phyloP scores from a whole-genome alignment of 1,284 basidiomycete species.

The Ustilago curta region DNA sequence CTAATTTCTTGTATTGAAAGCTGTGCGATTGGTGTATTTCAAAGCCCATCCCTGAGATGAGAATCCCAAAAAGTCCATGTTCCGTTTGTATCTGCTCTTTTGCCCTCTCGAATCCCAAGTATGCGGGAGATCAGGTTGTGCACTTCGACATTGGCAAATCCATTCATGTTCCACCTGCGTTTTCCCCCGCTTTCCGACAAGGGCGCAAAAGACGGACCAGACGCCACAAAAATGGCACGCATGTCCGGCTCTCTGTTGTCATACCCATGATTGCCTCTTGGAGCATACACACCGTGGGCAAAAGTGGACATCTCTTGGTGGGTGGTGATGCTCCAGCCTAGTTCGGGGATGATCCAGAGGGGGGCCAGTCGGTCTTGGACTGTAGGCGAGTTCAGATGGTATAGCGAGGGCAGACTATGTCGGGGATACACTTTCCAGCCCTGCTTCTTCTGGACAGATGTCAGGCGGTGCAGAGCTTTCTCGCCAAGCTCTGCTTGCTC shows the following conservation, averaged over 20 bases:
- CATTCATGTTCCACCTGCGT: conserved; percentile 72
- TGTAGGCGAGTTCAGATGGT: conserved; percentile 4
- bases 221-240: conserved; percentile 89
- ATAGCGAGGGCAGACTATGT: conserved; percentile 21
- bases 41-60: conserved; percentile 33
- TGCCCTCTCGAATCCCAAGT: conserved; percentile 74
- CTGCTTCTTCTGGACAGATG: background rate
- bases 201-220: conserved; percentile 82
- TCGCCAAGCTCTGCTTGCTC: conserved; percentile 1
- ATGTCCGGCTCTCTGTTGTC: conserved; percentile 81
- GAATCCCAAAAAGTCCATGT: conserved; percentile 31
- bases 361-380: conserved; percentile 31
- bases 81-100: conserved; percentile 23
- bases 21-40: conserved; percentile 10
- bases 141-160: conserved; percentile 85
- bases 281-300: conserved; percentile 74
- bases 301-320: conserved; percentile 22
- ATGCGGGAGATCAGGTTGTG: conserved; percentile 84
- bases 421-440: conserved; percentile 28
- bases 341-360: conserved; percentile 39
- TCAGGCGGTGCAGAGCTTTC: conserved; percentile 6
- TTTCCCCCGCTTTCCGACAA: background rate
- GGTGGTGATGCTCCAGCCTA: conserved; percentile 43
- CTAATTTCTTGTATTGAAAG: conserved; percentile 4
- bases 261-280: conserved; percentile 79